Conservation (phyloP, 148 eudicot species). For the Chenopodium berlandieri region DNA sequence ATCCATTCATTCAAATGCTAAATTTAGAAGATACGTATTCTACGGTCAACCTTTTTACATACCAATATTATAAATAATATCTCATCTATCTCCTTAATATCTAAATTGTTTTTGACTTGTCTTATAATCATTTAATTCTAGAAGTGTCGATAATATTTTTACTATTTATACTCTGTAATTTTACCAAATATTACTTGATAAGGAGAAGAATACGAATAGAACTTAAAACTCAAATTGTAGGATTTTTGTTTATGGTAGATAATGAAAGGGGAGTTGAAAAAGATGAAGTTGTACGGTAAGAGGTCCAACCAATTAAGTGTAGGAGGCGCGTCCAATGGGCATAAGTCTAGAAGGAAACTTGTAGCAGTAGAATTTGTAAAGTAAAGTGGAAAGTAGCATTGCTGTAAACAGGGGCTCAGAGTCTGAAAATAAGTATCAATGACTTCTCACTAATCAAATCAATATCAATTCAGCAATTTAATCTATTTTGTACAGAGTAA, state of each 20-base stretch:
- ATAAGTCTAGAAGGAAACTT: constrained; percentile 12
- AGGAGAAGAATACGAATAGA: too few relatives aligned
- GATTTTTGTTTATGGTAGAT: too few relatives aligned
- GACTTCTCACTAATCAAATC: constrained; percentile 19
- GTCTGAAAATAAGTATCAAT: constrained; percentile 4
- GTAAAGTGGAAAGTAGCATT: neutral
- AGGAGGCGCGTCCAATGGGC: neutral
- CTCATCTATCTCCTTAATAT: too few relatives aligned
- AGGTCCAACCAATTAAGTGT: neutral
- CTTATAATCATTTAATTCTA: too few relatives aligned
- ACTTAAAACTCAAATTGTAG: too few relatives aligned
- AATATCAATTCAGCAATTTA: constrained; percentile 9
- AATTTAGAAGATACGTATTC: neutral
- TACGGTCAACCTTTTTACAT: too few relatives aligned
- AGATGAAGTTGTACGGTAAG: neutral
- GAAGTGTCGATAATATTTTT: too few relatives aligned
- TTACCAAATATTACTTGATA: too few relatives aligned
- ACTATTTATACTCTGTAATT: too few relatives aligned
- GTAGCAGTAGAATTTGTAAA: neutral
- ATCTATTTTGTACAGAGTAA: neutral
- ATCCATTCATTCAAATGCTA: neutral
- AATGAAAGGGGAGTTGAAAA: too few relatives aligned
- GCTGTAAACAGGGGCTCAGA: constrained; percentile 1
- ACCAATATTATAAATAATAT: too few relatives aligned
- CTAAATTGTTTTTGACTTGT: too few relatives aligned